Conservation (phyloP, 306 rosid genomes). For the Hippophae tibetana region DNA sequence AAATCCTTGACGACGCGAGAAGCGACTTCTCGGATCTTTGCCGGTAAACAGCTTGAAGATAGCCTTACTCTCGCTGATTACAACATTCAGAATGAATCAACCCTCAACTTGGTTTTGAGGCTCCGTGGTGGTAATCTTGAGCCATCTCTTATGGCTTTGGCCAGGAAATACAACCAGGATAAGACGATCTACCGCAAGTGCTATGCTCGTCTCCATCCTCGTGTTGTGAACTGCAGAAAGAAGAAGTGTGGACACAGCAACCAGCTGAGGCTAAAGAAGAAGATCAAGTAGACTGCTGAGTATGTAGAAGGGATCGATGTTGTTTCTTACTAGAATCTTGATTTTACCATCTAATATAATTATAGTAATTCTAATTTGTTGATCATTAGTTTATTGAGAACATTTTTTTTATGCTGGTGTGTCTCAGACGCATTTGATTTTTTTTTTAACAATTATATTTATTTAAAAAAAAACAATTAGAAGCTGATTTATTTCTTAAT, state of each 20-base stretch:
- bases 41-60: slow-evolving; percentile 94
- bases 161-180: too few species aligned
- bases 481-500: too few species aligned
- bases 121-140: slow-evolving; percentile 97
- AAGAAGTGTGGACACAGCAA: slow-evolving; percentile 99
- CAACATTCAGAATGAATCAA: slow-evolving; percentile 96
- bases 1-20: too few species aligned
- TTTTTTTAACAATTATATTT: not conserved
- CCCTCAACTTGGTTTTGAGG: slow-evolving; percentile 93
- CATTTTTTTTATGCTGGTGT: not conserved
- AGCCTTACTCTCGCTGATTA: slow-evolving; percentile 95
- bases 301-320: not conserved
- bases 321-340: slow-evolving; percentile 14
- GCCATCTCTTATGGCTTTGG: slow-evolving; percentile 97
- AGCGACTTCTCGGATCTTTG: slow-evolving; percentile 35
- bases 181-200: slow-evolving; percentile 99
- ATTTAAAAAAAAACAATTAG: too few species aligned
- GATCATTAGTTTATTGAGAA: not conserved
- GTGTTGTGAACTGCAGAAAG: slow-evolving; percentile 99
- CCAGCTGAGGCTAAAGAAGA: slow-evolving; percentile 99
- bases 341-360: slow-evolving; percentile 13
- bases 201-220: slow-evolving; percentile 91
- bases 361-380: slow-evolving; percentile 4
- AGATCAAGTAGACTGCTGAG: slow-evolving; percentile 66
- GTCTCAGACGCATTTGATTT: not conserved